Conservation (phyloP, 371 early-diverging fungal genomes). For the Actinomortierella ambigua region DNA sequence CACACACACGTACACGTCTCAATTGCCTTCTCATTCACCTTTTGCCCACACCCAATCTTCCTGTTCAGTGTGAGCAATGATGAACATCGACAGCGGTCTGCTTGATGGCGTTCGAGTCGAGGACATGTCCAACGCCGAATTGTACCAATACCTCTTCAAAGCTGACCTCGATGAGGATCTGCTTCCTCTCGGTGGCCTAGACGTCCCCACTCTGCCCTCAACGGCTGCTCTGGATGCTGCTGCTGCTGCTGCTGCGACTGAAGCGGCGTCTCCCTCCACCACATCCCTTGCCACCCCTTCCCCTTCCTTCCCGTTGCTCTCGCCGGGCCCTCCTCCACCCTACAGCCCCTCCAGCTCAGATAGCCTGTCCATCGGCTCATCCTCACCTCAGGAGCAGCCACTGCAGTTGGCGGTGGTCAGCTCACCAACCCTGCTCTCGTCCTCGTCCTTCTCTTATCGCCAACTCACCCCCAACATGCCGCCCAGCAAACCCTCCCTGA, state of each 20-base stretch:
- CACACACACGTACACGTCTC: neutral
- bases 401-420: neutral
- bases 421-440: constrained; percentile 20
- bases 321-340: constrained; percentile 14
- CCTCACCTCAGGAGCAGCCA: constrained; percentile 7
- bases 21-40: neutral
- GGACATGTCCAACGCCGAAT: constrained; percentile 40
- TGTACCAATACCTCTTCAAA: constrained; percentile 43
- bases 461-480: constrained; percentile 39
- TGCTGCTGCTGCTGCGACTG: neutral
- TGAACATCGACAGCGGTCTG: constrained; percentile 11
- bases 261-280: neutral
- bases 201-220: neutral
- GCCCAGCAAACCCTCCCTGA: constrained; percentile 20
- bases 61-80: neutral
- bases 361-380: too few species aligned
- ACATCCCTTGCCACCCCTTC: constrained; percentile 7
- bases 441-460: constrained; percentile 25
- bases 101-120: constrained; percentile 20
- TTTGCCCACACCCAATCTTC: neutral
- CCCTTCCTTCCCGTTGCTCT: constrained; percentile 6
- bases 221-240: neutral
- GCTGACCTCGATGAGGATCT: constrained; percentile 27
- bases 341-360: constrained; percentile 2
- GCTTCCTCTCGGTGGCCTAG: neutral